phyloP scores from a whole-genome alignment of 371 early-diverging fungal species.

The Mortierella polycephala region DNA sequence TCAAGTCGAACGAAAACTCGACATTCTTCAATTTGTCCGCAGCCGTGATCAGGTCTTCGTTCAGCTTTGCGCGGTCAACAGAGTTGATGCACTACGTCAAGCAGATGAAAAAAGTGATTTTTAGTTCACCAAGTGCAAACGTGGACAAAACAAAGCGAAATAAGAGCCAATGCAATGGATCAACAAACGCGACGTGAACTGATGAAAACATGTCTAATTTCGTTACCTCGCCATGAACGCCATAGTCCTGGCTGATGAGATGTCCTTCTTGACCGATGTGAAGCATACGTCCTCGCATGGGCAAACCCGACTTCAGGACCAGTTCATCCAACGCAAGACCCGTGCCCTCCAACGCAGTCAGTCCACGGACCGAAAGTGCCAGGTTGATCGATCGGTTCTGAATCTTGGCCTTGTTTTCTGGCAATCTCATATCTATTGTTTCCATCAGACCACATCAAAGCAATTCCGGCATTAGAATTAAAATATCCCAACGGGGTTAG shows the following conservation, averaged over 20 bases:
- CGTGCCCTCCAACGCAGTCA: constrained; percentile 82
- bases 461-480: too few species aligned
- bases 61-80: constrained; percentile 87
- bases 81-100: constrained; percentile 88
- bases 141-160: background rate
- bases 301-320: constrained; percentile 79
- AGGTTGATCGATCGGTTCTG: constrained; percentile 92
- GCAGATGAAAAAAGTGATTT: background rate
- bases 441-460: too few species aligned
- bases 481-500: too few species aligned
- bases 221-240: constrained; percentile 84
- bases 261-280: constrained; percentile 76
- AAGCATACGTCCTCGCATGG: constrained; percentile 96
- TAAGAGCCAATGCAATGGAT: background rate
- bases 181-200: background rate
- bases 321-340: constrained; percentile 72
- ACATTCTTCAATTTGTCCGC: constrained; percentile 75
- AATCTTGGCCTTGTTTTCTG: constrained; percentile 65
- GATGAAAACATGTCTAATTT: background rate
- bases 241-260: constrained; percentile 87
- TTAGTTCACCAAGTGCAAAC: too few species aligned
- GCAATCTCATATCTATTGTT: constrained; percentile 71
- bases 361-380: constrained; percentile 91
- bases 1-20: constrained; percentile 74
- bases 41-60: constrained; percentile 79